Conservation (phyloP, 208 protist genomes). For the Herpetomonas samuelpessoai region DNA sequence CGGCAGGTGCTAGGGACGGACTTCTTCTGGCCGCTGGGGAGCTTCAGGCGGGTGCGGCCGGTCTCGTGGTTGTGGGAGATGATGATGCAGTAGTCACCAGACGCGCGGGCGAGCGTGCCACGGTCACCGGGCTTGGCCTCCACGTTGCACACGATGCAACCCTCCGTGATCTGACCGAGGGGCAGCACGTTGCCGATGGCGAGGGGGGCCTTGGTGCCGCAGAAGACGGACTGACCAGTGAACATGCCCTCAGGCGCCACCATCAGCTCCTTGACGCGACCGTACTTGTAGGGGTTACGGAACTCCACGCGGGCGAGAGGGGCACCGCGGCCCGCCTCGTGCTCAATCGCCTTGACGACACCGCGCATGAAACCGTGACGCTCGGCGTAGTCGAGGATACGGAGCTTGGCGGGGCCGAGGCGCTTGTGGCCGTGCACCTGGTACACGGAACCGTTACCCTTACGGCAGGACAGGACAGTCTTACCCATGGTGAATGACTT, state of each 20-base stretch:
- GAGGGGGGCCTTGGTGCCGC: slow-evolving; percentile 95
- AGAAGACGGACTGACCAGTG: slow-evolving; percentile 99
- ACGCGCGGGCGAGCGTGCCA: slow-evolving; percentile 93
- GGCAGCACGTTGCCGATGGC: slow-evolving; percentile 98
- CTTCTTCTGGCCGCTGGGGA: slow-evolving; percentile 99
- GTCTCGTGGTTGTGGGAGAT: slow-evolving; percentile 97
- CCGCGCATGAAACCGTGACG: slow-evolving; percentile 67
- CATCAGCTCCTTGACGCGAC: slow-evolving; percentile 93
- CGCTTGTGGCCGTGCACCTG: slow-evolving; percentile 95
- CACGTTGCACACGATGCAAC: slow-evolving; percentile 99
- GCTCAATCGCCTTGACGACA: slow-evolving; percentile 96
- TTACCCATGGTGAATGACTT: slow-evolving; percentile 63
- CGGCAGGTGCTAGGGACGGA: slow-evolving; percentile 90
- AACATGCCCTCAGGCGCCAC: slow-evolving; percentile 99
- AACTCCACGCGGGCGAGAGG: slow-evolving; percentile 98
- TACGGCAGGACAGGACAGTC: slow-evolving; percentile 92
- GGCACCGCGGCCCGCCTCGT: slow-evolving; percentile 99
- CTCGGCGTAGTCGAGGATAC: slow-evolving; percentile 97
- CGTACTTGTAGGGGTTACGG: slow-evolving; percentile 95
- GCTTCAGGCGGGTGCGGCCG: slow-evolving; percentile 96
- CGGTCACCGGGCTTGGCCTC: slow-evolving; percentile 97
- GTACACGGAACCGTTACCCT: slow-evolving; percentile 92
- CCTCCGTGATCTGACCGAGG: slow-evolving; percentile 96
- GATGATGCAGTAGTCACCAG: slow-evolving; percentile 97
- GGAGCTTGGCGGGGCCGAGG: slow-evolving; percentile 94